Evolutionary conservation across 345 rosid species (phyloP).

Genomic region (Noccaea bulbosa): DNA sequence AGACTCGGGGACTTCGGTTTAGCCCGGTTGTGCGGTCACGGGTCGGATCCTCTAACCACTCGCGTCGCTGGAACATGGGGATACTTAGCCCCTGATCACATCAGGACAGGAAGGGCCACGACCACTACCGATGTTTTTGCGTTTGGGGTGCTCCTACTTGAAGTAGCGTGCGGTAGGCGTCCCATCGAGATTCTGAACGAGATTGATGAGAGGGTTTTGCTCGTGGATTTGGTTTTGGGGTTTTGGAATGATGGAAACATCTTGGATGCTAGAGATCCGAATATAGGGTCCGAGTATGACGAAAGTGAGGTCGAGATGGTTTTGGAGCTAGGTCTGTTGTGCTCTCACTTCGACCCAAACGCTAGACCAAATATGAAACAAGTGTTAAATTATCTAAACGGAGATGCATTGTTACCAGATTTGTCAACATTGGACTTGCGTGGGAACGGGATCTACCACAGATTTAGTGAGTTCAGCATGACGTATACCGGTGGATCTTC

Average conservation of each 20-base stretch:
- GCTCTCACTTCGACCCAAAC: conserved; percentile 52
- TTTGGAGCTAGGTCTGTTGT: conserved; percentile 68
- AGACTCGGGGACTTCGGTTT: conserved; percentile 90
- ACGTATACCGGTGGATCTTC: conserved; percentile 33
- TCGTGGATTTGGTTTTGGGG: conserved; percentile 75
- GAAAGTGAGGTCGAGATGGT: conserved; percentile 53
- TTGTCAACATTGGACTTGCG: conserved; percentile 37
- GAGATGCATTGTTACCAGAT: conserved; percentile 51
- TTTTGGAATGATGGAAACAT: conserved; percentile 50
- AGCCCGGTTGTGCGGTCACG: conserved; percentile 73
- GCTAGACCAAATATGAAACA: conserved; percentile 69
- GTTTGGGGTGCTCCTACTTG: conserved; percentile 78
- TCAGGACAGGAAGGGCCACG: conserved; percentile 70
- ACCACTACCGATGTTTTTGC: conserved; percentile 74
- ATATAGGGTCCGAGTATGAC: conserved; percentile 33
- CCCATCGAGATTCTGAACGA: conserved; percentile 43
- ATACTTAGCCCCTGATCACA: conserved; percentile 79
- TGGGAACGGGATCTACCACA: conserved; percentile 35
- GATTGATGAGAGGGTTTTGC: conserved; percentile 17
- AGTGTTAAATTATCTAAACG: conserved; percentile 57
- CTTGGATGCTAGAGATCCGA: conserved; percentile 58
- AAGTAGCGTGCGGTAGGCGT: conserved; percentile 74
- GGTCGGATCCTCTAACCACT: conserved; percentile 71
- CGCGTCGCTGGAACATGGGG: conserved; percentile 87
- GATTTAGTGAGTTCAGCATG: conserved; percentile 36